These are phyloP conservation scores for Scenedesmus sp. DNA, from an alignment of 163 green algal species.

Conservation along the genomic window DNA sequence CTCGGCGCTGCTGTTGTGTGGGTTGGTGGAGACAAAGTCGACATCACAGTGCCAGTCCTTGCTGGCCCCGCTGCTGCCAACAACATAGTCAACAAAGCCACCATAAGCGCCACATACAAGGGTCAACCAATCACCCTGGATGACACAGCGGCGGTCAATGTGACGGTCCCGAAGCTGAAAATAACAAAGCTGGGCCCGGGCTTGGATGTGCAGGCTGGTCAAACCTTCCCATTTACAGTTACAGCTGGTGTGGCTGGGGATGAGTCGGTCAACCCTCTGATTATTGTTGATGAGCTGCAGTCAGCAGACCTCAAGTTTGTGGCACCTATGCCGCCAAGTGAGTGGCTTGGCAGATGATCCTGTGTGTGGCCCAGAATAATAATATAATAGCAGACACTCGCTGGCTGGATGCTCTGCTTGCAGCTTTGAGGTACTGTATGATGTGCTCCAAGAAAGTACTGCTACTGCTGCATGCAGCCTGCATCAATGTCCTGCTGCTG, in stretches of 20 bases:
- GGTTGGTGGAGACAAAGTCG: neutral
- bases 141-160: neutral
- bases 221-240: neutral
- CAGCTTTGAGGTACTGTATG: too few relatives aligned
- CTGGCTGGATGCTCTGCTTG: too few relatives aligned
- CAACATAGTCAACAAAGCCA: neutral
- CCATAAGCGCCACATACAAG: neutral
- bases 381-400: too few relatives aligned
- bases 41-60: neutral
- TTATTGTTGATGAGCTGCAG: neutral
- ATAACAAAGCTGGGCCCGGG: neutral
- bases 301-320: neutral
- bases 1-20: neutral
- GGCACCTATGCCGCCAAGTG: neutral
- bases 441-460: too few relatives aligned
- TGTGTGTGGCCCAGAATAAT: neutral
- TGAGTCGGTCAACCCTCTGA: neutral
- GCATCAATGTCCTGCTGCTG: too few relatives aligned
- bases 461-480: too few relatives aligned
- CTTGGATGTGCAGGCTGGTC: neutral
- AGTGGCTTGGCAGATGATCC: neutral
- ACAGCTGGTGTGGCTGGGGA: neutral
- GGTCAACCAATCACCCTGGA: neutral
- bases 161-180: neutral
- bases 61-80: neutral